A percentile compares a stretch with the other conserved stretches of the same genome.
Conservation (phyloP, 345 rosid species). For the Lumnitzera racemosa region DNA sequence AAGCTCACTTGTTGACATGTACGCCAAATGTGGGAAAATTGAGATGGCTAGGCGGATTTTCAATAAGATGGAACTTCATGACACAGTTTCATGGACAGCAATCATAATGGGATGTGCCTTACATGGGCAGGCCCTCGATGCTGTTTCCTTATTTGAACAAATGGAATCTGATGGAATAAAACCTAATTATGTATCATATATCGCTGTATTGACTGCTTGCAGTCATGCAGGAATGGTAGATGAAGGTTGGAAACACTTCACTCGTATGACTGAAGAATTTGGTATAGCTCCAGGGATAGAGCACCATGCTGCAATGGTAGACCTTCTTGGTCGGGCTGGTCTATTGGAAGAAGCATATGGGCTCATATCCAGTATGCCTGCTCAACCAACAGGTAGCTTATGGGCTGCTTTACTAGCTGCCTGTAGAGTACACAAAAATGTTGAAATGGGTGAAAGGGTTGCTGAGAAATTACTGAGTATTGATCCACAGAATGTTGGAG, state of each 20-base stretch:
- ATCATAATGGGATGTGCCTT: constrained; percentile 79
- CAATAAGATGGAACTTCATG: constrained; percentile 49
- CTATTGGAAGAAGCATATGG: constrained; percentile 71
- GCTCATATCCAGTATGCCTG: constrained; percentile 41
- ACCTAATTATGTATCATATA: constrained; percentile 59
- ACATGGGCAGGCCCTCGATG: constrained; percentile 66
- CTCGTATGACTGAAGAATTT: constrained; percentile 44
- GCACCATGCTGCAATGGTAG: constrained; percentile 80
- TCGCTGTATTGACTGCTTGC: constrained; percentile 82
- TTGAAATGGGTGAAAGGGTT: constrained; percentile 67
- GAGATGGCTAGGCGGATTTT: constrained; percentile 53
- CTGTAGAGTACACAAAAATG: constrained; percentile 68
- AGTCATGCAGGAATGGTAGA: constrained; percentile 73
- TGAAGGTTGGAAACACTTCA: constrained; percentile 55
- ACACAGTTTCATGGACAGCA: constrained; percentile 85
- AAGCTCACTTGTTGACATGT: constrained; percentile 89
- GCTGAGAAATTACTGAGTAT: constrained; percentile 40
- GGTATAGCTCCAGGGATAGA: constrained; percentile 61
- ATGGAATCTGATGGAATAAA: constrained; percentile 64
- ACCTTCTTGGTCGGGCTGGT: constrained; percentile 88
- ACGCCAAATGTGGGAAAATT: constrained; percentile 81
- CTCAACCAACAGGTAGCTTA: constrained; percentile 45
- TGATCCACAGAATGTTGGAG: constrained; percentile 67
- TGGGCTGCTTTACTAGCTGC: constrained; percentile 73
- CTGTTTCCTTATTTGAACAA: constrained; percentile 56